Evolutionary conservation across 345 rosid species (phyloP).

Genomic region (Aegle marmelos): DNA sequence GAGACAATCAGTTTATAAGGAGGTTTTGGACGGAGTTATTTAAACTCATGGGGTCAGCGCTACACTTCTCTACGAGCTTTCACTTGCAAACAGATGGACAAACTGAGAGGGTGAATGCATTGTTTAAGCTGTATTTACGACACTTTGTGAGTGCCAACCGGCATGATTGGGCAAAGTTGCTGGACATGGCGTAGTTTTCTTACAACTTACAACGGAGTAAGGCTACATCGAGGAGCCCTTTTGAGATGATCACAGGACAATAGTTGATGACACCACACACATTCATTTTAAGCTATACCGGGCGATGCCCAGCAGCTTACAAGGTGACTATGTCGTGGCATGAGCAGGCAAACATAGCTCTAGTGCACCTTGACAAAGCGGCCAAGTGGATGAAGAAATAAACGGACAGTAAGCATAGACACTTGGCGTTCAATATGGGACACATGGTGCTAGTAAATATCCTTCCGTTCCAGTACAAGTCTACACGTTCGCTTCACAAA

Average conservation of each 20-base stretch:
- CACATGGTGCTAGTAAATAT: too few relatives aligned
- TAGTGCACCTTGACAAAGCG: too few relatives aligned
- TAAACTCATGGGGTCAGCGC: not conserved
- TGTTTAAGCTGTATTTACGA: not conserved
- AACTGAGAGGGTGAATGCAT: not conserved
- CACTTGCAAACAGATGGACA: not conserved
- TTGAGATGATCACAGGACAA: not conserved
- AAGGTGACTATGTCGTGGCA: too few relatives aligned
- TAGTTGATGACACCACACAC: not conserved
- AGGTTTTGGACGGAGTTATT: not conserved
- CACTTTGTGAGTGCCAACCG: not conserved
- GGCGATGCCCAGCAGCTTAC: not conserved
- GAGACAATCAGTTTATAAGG: not conserved
- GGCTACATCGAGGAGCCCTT: accelerated
- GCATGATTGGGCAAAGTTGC: not conserved
- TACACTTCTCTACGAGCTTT: not conserved
- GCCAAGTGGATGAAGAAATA: too few relatives aligned
- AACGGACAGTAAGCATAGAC: too few relatives aligned
- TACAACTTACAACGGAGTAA: not conserved
- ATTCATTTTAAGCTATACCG: accelerated
- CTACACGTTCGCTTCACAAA: too few relatives aligned
- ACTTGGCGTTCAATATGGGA: too few relatives aligned
- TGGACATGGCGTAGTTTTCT: conserved; percentile 6
- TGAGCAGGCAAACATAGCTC: too few relatives aligned
- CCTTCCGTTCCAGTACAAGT: too few relatives aligned